A percentile compares a stretch with the other conserved stretches of the same genome.
Conservation (phyloP, 257 asterid species). For the Lithospermum erythrorhizon region DNA sequence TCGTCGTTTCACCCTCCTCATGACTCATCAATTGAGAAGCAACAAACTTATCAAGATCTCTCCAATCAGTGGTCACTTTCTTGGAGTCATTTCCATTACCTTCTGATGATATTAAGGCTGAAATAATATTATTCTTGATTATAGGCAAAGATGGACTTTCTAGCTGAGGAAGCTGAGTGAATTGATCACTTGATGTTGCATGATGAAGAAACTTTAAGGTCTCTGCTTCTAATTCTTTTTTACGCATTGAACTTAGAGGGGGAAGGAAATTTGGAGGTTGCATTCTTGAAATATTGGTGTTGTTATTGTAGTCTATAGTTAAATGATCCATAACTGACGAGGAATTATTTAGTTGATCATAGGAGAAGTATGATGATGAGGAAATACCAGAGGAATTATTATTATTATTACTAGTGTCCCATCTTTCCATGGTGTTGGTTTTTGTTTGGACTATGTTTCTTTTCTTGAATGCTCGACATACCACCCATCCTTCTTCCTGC, state of each 20-base stretch:
- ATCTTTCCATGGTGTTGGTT: conserved; percentile 18
- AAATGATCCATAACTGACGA: conserved; percentile 22
- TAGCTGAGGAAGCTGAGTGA: conserved; percentile 47
- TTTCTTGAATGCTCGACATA: conserved; percentile 66
- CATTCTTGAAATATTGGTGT: conserved; percentile 14
- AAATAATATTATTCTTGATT: conserved; percentile 12
- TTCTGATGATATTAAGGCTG: conserved; percentile 9
- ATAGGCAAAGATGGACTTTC: conserved; percentile 40
- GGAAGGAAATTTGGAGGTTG: conserved; percentile 17
- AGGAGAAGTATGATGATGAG: too few species aligned
- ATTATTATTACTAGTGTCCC: conserved; percentile 21
- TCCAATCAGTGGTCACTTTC: conserved; percentile 49
- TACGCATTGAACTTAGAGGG: conserved; percentile 29
- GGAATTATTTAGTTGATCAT: too few species aligned
- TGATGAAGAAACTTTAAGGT: conserved; percentile 17
- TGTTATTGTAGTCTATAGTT: conserved; percentile 8
- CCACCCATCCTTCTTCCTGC: conserved; percentile 82
- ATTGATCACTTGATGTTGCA: conserved; percentile 16
- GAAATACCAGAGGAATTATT: conserved; percentile 5
- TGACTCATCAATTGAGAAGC: conserved; percentile 54
- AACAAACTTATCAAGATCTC: conserved; percentile 63
- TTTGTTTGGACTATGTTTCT: conserved; percentile 38
- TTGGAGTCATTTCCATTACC: conserved; percentile 4
- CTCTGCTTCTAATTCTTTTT: conserved; percentile 36
- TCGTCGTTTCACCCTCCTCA: conserved; percentile 6